Evolutionary conservation across 495 filamentous ascomycete genomes (phyloP).

Genomic region (Mycothermus thermophilus): DNA sequence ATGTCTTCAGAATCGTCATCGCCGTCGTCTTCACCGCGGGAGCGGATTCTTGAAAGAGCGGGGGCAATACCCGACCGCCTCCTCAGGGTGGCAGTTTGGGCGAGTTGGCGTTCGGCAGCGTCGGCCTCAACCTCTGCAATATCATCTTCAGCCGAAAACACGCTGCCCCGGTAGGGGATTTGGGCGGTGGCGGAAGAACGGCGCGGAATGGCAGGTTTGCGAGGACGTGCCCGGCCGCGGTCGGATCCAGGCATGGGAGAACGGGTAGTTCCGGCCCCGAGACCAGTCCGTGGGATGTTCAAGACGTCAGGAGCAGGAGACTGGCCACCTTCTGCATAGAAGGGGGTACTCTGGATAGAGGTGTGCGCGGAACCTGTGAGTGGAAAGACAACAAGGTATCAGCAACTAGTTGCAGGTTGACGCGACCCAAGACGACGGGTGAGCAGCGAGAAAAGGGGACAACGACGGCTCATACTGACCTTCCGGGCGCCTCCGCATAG

Average conservation of each 20-base stretch:
- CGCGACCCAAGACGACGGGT: no score
- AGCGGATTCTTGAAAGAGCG: constrained; percentile 44
- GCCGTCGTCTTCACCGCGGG: constrained; percentile 28
- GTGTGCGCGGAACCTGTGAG: constrained; percentile 17
- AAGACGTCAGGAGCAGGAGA: constrained; percentile 17
- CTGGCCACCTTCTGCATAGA: constrained; percentile 17
- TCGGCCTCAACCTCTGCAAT: constrained; percentile 65
- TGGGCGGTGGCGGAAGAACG: constrained; percentile 60
- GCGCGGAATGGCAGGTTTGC: constrained; percentile 57
- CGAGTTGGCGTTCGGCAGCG: constrained; percentile 23
- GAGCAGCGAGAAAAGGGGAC: neutral
- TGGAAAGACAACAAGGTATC: neutral
- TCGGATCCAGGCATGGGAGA: constrained; percentile 45
- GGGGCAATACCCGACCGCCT: constrained; percentile 50
- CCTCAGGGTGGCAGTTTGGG: constrained; percentile 54
- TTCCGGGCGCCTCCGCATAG: constrained; percentile 33
- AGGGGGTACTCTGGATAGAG: constrained; percentile 13
- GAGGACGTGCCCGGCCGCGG: constrained; percentile 42
- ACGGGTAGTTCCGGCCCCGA: constrained; percentile 19
- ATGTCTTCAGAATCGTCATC: constrained; percentile 15
- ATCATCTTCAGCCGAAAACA: constrained; percentile 92
- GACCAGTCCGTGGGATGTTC: no score
- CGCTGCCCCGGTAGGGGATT: constrained; percentile 64
- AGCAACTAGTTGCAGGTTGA: no score
- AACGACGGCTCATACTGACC: constrained; percentile 20